These are phyloP conservation scores for Solanum phureja DNA, from an alignment of 257 asterid genomes.

Conservation along the genomic window DNA sequence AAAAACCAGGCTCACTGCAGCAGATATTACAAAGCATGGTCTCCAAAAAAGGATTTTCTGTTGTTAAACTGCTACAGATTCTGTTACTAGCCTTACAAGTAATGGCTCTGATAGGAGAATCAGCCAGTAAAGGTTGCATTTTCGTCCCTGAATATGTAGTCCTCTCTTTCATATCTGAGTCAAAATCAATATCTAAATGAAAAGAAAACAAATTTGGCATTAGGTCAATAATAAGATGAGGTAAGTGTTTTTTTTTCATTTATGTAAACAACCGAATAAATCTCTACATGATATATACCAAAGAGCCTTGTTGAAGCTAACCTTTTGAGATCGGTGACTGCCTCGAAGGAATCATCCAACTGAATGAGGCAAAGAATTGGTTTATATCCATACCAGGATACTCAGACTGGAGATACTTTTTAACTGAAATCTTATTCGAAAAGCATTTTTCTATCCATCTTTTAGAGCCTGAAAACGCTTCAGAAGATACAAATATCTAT, in stretches of 20 bases:
- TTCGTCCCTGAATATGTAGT: neutral
- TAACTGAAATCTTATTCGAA: conserved; percentile 45
- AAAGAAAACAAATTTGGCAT: neutral
- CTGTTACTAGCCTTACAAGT: conserved; percentile 54
- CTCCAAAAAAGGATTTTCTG: conserved; percentile 13
- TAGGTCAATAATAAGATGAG: neutral
- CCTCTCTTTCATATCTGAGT: neutral
- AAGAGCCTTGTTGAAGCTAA: neutral
- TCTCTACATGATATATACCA: neutral
- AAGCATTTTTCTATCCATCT: conserved; percentile 12
- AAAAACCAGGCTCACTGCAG: conserved; percentile 60
- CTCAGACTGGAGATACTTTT: conserved; percentile 31
- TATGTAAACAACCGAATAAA: neutral
- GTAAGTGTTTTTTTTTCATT: neutral
- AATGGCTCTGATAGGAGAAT: conserved; percentile 5
- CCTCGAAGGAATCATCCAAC: conserved; percentile 66
- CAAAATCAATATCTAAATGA: neutral
- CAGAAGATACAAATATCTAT: conserved; percentile 60
- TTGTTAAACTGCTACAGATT: conserved; percentile 47
- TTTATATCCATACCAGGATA: conserved; percentile 42
- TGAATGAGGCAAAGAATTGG: conserved; percentile 59
- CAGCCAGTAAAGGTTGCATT: neutral
- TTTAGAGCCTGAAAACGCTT: conserved; percentile 3
- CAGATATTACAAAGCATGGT: conserved; percentile 57
- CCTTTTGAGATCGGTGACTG: conserved; percentile 18